phyloP scores from a whole-genome alignment of 305 asterid species.

The Salvia sclarea region DNA sequence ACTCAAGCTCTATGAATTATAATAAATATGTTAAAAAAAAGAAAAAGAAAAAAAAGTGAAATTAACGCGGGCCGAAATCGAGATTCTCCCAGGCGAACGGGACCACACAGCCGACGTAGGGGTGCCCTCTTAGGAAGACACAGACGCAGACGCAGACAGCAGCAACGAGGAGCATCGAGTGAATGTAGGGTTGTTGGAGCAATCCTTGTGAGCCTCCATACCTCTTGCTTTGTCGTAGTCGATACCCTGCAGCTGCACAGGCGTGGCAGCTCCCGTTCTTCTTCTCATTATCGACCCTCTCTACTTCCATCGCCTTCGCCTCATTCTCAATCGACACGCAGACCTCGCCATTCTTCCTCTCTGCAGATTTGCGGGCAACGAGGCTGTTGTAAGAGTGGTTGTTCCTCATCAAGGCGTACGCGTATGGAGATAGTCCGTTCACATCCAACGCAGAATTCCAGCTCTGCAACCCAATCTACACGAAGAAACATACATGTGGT shows the following conservation, averaged over 20 bases:
- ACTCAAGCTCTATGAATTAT: not conserved
- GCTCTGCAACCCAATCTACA: conserved; percentile 65
- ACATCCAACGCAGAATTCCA: conserved; percentile 73
- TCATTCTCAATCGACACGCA: conserved; percentile 48
- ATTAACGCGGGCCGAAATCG: conserved; percentile 51
- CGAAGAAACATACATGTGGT: not conserved
- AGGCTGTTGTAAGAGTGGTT: conserved; percentile 65
- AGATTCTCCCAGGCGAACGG: conserved; percentile 83
- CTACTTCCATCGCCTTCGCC: conserved; percentile 34
- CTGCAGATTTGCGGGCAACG: conserved; percentile 54
- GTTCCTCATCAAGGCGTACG: conserved; percentile 73
- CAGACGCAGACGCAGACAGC: conserved; percentile 91
- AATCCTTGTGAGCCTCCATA: conserved; percentile 53
- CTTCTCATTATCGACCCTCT: conserved; percentile 29
- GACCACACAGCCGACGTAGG: conserved; percentile 51
- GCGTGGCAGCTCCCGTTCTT: conserved; percentile 46
- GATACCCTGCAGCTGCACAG: conserved; percentile 53
- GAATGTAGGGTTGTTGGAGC: conserved; percentile 72
- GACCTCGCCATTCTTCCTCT: conserved; percentile 48
- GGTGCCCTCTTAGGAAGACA: conserved; percentile 69
- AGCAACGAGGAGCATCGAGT: conserved; percentile 83
- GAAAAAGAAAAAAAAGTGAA: not conserved
- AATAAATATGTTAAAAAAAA: not conserved
- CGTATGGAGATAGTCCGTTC: conserved; percentile 72
- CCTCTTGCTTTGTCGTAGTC: conserved; percentile 38